Evolutionary conservation across 768 basidiomycete genomes (phyloP).

Genomic region (Trametes maxima): DNA sequence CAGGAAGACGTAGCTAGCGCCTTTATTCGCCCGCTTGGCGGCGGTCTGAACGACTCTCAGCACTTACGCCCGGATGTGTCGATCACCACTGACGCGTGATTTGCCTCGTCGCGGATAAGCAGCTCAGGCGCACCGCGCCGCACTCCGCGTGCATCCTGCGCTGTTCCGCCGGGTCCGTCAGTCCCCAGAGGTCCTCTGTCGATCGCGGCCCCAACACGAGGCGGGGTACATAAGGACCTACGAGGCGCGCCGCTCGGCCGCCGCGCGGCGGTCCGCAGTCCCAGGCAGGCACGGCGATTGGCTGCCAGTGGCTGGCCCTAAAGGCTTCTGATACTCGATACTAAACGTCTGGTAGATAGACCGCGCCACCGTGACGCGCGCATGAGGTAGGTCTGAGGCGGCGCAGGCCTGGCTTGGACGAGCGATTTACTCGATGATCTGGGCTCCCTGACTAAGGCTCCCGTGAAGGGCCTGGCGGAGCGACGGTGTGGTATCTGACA

Average conservation of each 20-base stretch:
- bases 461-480: conserved; percentile 2
- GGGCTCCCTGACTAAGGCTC: background rate
- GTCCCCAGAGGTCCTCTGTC: background rate
- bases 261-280: background rate
- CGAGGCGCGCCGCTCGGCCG: conserved; percentile 5
- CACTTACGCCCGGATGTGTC: no score
- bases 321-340: background rate
- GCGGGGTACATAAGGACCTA: conserved; percentile 21
- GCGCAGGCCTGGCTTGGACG: no score
- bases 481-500: background rate
- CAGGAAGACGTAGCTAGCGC: no score
- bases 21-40: no score
- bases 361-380: background rate
- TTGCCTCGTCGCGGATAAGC: background rate
- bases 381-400: no score
- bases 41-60: no score
- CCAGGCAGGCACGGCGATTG: background rate
- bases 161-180: conserved; percentile 9
- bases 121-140: conserved; percentile 6
- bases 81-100: no score
- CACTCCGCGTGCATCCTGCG: background rate
- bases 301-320: no score
- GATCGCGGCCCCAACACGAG: conserved; percentile 12
- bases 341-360: background rate
- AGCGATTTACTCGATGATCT: background rate